These are phyloP conservation scores for Inga leiocalycina DNA, from an alignment of 306 rosid genomes.

Conservation along the genomic window DNA sequence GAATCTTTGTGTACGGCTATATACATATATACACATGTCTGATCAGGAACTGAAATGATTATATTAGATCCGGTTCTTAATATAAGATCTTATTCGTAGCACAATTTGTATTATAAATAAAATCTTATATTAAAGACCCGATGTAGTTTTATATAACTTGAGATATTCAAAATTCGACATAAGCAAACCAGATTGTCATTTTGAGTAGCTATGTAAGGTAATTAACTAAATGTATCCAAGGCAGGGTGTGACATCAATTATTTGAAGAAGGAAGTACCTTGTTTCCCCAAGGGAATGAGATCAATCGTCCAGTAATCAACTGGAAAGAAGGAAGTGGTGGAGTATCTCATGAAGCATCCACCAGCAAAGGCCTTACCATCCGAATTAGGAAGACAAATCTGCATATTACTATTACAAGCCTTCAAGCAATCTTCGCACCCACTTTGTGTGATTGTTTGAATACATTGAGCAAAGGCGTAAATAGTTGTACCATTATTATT, in stretches of 20 bases:
- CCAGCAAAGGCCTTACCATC: not conserved
- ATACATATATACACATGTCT: no score
- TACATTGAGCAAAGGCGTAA: not conserved
- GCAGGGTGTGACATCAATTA: not conserved
- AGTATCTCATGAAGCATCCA: not conserved
- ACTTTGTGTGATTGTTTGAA: not conserved
- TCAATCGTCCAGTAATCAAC: not conserved
- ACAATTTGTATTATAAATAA: no score
- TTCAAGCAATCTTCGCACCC: not conserved
- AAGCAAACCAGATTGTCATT: no score
- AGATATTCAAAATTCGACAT: not conserved
- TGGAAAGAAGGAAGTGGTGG: not conserved
- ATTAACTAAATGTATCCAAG: no score
- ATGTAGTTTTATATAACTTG: not conserved
- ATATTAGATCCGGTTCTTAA: no score
- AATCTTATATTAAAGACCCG: no score
- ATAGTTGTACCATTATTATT: not conserved
- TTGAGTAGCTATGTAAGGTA: no score
- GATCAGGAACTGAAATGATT: no score
- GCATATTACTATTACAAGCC: not conserved
- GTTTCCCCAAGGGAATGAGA: not conserved
- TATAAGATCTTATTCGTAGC: no score
- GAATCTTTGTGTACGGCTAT: no score
- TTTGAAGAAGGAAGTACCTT: not conserved
- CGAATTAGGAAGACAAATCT: not conserved